phyloP scores from a whole-genome alignment of 164 flowering plant genomes.

The Umbilicus rupestris region DNA sequence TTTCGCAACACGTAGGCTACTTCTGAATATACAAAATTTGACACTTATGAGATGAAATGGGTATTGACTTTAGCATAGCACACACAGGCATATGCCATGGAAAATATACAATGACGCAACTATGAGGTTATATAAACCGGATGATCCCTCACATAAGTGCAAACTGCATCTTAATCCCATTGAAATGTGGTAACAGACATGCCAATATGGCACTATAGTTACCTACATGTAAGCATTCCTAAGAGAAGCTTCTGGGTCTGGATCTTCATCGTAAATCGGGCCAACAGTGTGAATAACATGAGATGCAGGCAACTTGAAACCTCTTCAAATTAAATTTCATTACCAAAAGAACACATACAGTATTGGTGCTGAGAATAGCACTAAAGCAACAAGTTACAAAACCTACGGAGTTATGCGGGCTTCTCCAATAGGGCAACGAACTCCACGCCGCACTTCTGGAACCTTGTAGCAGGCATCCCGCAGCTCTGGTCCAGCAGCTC shows the following conservation, averaged over 20 bases:
- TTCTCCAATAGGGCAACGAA: conserved; percentile 94
- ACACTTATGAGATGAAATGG: neutral
- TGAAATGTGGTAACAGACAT: neutral
- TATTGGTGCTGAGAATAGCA: neutral
- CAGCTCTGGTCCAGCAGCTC: conserved; percentile 92
- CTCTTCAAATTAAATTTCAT: conserved; percentile 38
- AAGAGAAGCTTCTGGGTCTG: conserved; percentile 52
- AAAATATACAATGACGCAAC: neutral
- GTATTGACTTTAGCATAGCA: no score
- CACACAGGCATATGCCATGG: neutral
- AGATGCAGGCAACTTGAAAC: conserved; percentile 71
- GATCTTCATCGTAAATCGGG: conserved; percentile 58
- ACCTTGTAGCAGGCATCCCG: conserved; percentile 58
- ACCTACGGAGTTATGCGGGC: conserved; percentile 87
- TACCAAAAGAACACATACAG: neutral
- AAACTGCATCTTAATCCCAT: no score
- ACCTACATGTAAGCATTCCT: conserved; percentile 64
- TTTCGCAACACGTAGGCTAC: conserved; percentile 60
- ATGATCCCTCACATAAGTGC: neutral
- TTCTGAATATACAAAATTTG: conserved; percentile 33
- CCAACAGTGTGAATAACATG: conserved; percentile 94
- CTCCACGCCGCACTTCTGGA: conserved; percentile 71
- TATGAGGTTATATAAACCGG: conserved; percentile 2
- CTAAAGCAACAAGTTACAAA: neutral
- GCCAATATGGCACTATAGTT: conserved; percentile 1